Base-by-base conservation (phyloP, 2,329 filamentous ascomycete species). In the Didymella pomorum region DNA sequence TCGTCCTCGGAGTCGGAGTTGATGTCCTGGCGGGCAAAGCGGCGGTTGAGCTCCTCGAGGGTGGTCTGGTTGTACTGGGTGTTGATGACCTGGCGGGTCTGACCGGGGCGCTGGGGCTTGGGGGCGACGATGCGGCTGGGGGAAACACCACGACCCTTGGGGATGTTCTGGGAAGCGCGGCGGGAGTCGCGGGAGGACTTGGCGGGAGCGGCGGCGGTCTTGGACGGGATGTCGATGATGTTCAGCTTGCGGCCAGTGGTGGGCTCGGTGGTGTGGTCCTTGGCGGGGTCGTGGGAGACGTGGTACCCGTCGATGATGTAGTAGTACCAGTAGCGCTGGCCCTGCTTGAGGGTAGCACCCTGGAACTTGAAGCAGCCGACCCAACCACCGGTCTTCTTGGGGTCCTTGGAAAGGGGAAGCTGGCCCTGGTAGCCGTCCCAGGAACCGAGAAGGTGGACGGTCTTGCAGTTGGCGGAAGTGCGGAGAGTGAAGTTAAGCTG, bases 291-390 rank as follows among this genome's bases (percentile, higher is more conserved):
- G 86, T 98, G 94, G 62, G 93, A 93, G 78, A 96, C 90, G 80
- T 97, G 93, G 87, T 97, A 97, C 71, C 95, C 95, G 79, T 99
- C 95, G 79, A 98, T 95, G 88, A 98, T 97, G 86, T 97, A 99
- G 88, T 99, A 99, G 89, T 98, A 99, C 95, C 95, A 99, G 88
- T 98, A 98, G 77, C 94, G 89, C 78, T 92, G 88, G 78, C 94
- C 93, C 71, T 92, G 84, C 83, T 94, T 89, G 72, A 98, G 86
- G 60, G 92, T 94, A 63, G 87, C 82, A 77, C 89, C 90, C 81
- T 95, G 91, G 83, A 99, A 97, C 82, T 92, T 90, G 85, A 99
- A 97, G 74, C 92, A 96, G 75, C 94, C 95, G 79, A 93, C 91
- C 93, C 94, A 98, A 70, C 90, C 90, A 76, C 93, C 93, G 56